Evolutionary conservation across 2,329 filamentous ascomycete genomes (phyloP).

Genomic region (Aspergillus pseudonomiae): DNA sequence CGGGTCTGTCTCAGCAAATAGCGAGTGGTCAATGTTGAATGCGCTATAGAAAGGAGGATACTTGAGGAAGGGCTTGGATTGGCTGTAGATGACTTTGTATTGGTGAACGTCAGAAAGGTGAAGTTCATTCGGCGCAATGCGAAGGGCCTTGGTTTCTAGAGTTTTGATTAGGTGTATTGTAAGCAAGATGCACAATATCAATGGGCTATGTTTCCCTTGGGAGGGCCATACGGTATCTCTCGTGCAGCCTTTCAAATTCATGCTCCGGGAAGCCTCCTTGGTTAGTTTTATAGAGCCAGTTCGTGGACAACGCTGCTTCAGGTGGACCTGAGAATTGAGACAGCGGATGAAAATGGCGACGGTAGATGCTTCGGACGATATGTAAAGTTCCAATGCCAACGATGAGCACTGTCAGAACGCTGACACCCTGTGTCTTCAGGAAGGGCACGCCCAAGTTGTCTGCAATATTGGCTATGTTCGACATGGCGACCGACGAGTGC

Average conservation of each 20-base stretch:
- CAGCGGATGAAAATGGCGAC: not conserved
- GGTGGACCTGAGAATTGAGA: not conserved
- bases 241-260: not conserved
- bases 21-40: conserved; percentile 10
- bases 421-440: not conserved
- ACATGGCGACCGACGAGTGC: not conserved
- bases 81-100: conserved; percentile 16
- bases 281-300: not conserved
- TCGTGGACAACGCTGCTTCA: not conserved
- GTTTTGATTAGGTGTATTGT: not conserved
- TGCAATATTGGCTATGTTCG: not conserved
- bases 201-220: not conserved
- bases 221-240: not conserved
- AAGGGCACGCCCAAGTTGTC: not conserved
- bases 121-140: conserved; percentile 15
- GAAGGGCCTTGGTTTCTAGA: conserved; percentile 6
- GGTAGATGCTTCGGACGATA: not conserved
- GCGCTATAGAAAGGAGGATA: conserved; percentile 3
- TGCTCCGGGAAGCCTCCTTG: not conserved
- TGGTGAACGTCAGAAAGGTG: conserved; percentile 10
- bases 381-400: not conserved
- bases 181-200: not conserved
- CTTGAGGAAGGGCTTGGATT: conserved; percentile 12
- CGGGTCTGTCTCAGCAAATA: conserved; percentile 14
- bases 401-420: not conserved